Base-by-base conservation (phyloP, 192 early-diverging fungal genomes). In the Mortierella antarctica region DNA sequence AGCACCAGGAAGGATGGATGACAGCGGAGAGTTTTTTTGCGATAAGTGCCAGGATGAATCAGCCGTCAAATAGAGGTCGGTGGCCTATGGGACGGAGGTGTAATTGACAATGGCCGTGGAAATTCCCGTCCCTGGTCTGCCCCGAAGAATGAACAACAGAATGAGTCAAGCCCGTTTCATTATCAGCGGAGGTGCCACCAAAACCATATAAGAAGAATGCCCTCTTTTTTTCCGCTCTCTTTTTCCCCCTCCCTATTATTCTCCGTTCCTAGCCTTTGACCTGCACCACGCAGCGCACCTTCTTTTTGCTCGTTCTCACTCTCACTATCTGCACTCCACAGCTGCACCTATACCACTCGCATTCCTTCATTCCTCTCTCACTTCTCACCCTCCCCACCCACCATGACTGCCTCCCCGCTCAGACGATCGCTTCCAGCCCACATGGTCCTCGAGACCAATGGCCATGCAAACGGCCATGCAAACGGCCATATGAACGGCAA, bases 341-440 rank as follows among this genome's bases (percentile, higher is more conserved):
- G 18, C 31, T 31, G 31, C 31, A 31, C 31, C 31, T 31, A 31
- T 31, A 31, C 31, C 31, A 31, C 31, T 31, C 31, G 31, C 31
- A 31, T 31, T 31, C 31, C 54, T 52, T 40, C 48, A 10, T 15
- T 39, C 18, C 8, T 42, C 23, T 44, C 55, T 50, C 52, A 54
- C 51, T 56, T 60, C 45, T 40, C 7, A 11, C 7, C 23, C 18
- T 54, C 61, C 7, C 2, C 11, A 55, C 62, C 60, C 20, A 54
- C 74, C 52, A 78, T 78, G 74, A 72, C 70, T 45, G 50, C 77
- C 42, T 80, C 77, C 6, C 77, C 77, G 7, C 77, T 80, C 60
- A 66, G 77, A 64, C 48, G 52, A 44, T 80, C 77, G n/a, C 53
- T 80, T 10, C 70, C 70, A 50, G 54, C 54, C 14, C 77, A 72